Evolutionary conservation across 495 filamentous ascomycete species (phyloP), one percentile per base, ranked within the genome.

Genomic region (Daldinia grandis): DNA sequence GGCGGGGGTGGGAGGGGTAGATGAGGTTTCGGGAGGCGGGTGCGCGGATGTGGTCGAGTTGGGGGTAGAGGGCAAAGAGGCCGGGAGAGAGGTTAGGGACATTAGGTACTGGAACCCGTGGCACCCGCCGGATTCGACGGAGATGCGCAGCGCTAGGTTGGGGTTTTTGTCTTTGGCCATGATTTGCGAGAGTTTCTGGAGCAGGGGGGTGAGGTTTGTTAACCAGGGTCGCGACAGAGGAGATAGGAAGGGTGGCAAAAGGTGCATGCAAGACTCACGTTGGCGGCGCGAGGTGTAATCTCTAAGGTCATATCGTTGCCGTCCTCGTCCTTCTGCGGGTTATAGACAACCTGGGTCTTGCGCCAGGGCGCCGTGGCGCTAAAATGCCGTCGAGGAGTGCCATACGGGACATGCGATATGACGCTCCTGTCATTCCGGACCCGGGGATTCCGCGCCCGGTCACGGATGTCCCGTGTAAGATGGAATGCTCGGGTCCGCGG

Each of bases 91-190:
- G 24, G 92, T 90, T 5, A 97, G 86, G 5, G 91, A 91, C 91
- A 99, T 97, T 28, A 96, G 84, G 75, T 98, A 99, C 79, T 99
- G 95, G 81, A 99, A 98, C 19, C 95, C 95, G 81, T 99, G 96
- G 79, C 95, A 99, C 37, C 95, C 95, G 64, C 95, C 95, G 51
- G 88, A 90, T 66, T 95, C 92, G 28, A 99, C 94, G 42, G 92
- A 90, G 73, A 99, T 91, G 47, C 95, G 92, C 17, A 99, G 87
- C 9, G 92, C 91, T 37, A 97, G 87, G 73, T 90, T 82, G 3
- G 94, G 92, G 80, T 97, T 96, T 50, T 84, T 80, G 79, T 96
- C 92, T 69, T 89, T 89, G 17, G 81, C 76, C 81, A 89, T 87
- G 64, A 93, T 90, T 59, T 87, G 78, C 68, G 89, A 84, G 56